Conservation (phyloP, 192 early-diverging fungal genomes). For the Polychytrium aggregatum region DNA sequence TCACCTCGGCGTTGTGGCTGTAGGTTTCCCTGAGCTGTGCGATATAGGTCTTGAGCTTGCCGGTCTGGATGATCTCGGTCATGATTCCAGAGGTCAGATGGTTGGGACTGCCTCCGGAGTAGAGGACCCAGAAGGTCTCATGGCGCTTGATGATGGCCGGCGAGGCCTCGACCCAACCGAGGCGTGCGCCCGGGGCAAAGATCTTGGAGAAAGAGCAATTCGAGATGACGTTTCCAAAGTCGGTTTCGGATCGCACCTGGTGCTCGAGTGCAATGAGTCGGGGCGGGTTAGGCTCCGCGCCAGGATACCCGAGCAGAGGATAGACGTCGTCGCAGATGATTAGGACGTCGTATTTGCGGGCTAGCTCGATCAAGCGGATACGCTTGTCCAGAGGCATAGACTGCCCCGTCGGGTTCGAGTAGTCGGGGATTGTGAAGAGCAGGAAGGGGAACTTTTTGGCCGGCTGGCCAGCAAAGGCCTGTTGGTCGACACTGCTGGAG, state of each 20-base stretch:
- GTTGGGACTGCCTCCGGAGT: constrained; percentile 20
- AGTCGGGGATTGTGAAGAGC: constrained; percentile 31
- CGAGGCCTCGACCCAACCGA: constrained; percentile 34
- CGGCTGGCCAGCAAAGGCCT: too few relatives aligned
- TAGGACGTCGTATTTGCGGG: constrained; percentile 22
- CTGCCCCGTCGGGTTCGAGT: constrained; percentile 28
- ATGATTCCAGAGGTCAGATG: constrained; percentile 10
- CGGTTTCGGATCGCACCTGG: not conserved
- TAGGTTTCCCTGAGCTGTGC: constrained; percentile 13
- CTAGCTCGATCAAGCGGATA: constrained; percentile 13
- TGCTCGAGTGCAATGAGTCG: not conserved
- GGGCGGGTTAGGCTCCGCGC: not conserved
- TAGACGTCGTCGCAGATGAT: constrained; percentile 41
- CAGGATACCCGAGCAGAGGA: constrained; percentile 16
- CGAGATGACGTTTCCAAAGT: constrained; percentile 28
- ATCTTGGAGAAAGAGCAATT: constrained; percentile 34
- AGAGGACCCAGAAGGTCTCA: constrained; percentile 11
- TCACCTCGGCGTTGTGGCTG: not conserved
- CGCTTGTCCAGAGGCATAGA: constrained; percentile 9
- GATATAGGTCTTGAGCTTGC: constrained; percentile 10
- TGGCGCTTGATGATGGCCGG: constrained; percentile 12
- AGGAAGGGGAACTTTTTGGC: constrained; percentile 14
- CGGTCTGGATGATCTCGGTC: not conserved
- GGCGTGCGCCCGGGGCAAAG: constrained; percentile 25
- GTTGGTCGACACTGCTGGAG: too few relatives aligned